phyloP scores from a whole-genome alignment of 371 early-diverging fungal genomes.

The Mucor indicus region DNA sequence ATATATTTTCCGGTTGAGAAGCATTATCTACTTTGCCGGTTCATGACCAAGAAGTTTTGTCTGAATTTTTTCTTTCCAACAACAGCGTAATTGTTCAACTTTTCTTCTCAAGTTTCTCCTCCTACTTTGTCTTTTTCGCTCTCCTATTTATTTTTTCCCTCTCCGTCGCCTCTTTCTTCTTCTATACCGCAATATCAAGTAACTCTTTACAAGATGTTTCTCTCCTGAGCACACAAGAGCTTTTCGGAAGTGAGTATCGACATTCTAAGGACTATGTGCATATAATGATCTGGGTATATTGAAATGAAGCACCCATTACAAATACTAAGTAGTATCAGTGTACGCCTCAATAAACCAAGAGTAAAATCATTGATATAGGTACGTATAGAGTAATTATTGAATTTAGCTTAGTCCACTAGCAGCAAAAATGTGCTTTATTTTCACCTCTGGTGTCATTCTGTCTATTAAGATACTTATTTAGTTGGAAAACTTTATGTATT shows the following conservation, averaged over 20 bases:
- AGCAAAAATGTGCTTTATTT: no score
- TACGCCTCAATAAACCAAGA: no score
- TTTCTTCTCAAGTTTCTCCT: background rate
- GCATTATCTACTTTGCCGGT: constrained; percentile 11
- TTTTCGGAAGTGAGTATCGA: constrained; percentile 2
- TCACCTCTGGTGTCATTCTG: no score
- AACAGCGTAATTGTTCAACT: background rate
- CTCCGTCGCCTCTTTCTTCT: background rate
- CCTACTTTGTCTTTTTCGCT: background rate
- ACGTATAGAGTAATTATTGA: no score
- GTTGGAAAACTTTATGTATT: no score
- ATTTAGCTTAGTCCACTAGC: no score
- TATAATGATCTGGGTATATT: background rate
- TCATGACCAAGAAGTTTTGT: constrained; percentile 5
- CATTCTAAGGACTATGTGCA: background rate
- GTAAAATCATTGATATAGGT: no score
- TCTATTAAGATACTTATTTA: no score
- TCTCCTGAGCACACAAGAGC: constrained; percentile 2
- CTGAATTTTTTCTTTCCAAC: constrained; percentile 1
- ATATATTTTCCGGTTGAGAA: constrained; percentile 18
- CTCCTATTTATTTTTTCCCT: background rate
- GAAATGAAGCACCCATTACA: constrained; percentile 2
- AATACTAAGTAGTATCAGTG: background rate
- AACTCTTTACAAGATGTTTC: background rate
- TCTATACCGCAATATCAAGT: background rate